Conservation (phyloP, 768 basidiomycete species). For the Paxillus ammoniavirescens region DNA sequence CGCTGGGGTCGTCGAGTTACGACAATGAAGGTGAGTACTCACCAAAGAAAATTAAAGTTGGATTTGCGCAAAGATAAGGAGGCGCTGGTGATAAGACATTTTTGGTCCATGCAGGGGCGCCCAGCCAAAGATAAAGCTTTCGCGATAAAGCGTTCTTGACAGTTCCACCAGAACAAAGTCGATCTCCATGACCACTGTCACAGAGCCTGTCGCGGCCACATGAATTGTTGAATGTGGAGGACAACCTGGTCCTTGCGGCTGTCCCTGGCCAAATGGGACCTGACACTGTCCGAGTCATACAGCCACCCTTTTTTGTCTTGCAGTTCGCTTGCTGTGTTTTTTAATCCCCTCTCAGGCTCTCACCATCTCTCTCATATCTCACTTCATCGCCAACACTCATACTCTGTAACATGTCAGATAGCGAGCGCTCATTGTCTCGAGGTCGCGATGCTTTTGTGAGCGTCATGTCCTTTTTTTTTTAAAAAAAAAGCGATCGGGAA, state of each 20-base stretch:
- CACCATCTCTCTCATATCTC: neutral
- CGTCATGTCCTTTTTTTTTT: conserved; percentile 2
- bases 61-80: neutral
- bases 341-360: neutral
- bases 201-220: no score
- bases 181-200: no score
- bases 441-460: conserved; percentile 61
- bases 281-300: neutral
- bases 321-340: neutral
- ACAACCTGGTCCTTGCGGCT: neutral
- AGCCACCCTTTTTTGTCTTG: neutral
- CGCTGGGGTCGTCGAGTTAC: neutral
- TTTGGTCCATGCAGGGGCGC: no score
- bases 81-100: no score
- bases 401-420: conserved; percentile 25
- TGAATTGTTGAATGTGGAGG: no score
- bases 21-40: neutral
- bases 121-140: no score
- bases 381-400: neutral
- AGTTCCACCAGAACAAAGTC: no score
- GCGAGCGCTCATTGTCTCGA: conserved; percentile 53
- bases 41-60: no score
- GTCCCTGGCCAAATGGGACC: neutral
- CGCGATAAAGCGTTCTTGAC: no score
- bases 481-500: neutral